phyloP scores from a whole-genome alignment of 768 basidiomycete genomes.

The Kwoniella bestiolae region DNA sequence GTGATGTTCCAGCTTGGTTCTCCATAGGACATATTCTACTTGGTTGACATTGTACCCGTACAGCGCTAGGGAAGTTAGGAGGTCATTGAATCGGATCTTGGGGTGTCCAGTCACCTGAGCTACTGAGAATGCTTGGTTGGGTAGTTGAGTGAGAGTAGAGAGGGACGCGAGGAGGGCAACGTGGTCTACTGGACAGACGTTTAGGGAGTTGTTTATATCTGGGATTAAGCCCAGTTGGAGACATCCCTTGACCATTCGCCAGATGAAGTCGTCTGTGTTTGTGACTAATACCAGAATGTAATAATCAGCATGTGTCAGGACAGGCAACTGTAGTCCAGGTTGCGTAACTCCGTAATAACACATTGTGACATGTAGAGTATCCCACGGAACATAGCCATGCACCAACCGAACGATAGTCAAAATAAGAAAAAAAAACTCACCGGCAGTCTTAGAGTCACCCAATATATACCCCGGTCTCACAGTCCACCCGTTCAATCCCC shows the following conservation, averaged over 20 bases:
- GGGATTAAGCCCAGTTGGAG: slow-evolving; percentile 94
- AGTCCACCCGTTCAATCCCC: slow-evolving; percentile 83
- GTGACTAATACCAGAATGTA: slow-evolving; percentile 68
- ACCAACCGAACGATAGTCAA: no score
- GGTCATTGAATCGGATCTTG: slow-evolving; percentile 82
- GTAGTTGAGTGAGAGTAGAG: slow-evolving; percentile 66
- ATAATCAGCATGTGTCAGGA: no score
- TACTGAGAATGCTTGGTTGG: slow-evolving; percentile 49
- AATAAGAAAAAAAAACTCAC: no score
- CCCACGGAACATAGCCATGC: no score
- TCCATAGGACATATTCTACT: slow-evolving; percentile 91
- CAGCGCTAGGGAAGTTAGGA: slow-evolving; percentile 71
- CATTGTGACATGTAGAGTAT: no score
- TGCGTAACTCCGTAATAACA: no score
- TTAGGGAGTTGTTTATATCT: slow-evolving; percentile 96
- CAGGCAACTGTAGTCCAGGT: no score
- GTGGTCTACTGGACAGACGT: slow-evolving; percentile 97
- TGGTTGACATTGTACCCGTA: slow-evolving; percentile 80
- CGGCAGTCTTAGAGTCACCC: slow-evolving; percentile 84
- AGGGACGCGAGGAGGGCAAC: slow-evolving; percentile 81
- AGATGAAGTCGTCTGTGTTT: slow-evolving; percentile 98
- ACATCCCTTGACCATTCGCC: slow-evolving; percentile 98
- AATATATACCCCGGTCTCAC: slow-evolving; percentile 95
- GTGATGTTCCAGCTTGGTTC: slow-evolving; percentile 88
- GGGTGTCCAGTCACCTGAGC: slow-evolving; percentile 82